Evolutionary conservation across 768 basidiomycete species (phyloP), one percentile per base, ranked within the genome.

Genomic region (Suillus paluster): DNA sequence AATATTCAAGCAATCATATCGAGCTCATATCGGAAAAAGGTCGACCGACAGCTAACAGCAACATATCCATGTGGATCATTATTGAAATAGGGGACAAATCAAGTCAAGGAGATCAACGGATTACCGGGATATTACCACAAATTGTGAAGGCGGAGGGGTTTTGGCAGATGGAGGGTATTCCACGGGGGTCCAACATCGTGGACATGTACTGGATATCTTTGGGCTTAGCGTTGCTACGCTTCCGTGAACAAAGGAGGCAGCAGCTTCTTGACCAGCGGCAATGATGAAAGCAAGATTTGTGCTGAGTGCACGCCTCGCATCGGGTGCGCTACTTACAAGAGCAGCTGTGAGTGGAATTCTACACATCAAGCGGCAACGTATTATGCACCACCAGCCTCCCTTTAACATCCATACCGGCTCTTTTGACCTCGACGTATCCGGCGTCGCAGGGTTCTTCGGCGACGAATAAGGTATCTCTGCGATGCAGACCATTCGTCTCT

Each of bases 361-460:
- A 27, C 8, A 19, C n/a, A 50, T 11, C 19, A 33, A n/a, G 5
- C 19, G 3, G 49, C 49, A 50, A n/a, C 19, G 19, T 50, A 33
- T 27, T 19, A 50, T 50, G 30, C 11, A 19, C 30, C 7, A 50
- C 34, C 72, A 72, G 63, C 17, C 69, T 12, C 66, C 63, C 1
- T 53, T 70, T 41, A 10, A n/a, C 11, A 49, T 54, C 23, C 64
- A 68, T 44, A 34, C 65, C 25, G 12, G 17, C 58, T 53, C 57
- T 15, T 73, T 73, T 50, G 50, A 58, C 6, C 70, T 75, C 61
- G 70, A 75, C 12, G 60, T 66, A 3, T 70, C 68, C 46, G 75
- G 71, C 3, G 64, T 77, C n/a, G 76, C 70, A 42, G 75, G 76
- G 11, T 71, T 77, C 64, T 70, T 77, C 30, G 76, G 76, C 10